Evolutionary conservation across 345 rosid genomes (phyloP), one percentile per base, ranked within the genome.

Genomic region (Eucalyptus polybractea): DNA sequence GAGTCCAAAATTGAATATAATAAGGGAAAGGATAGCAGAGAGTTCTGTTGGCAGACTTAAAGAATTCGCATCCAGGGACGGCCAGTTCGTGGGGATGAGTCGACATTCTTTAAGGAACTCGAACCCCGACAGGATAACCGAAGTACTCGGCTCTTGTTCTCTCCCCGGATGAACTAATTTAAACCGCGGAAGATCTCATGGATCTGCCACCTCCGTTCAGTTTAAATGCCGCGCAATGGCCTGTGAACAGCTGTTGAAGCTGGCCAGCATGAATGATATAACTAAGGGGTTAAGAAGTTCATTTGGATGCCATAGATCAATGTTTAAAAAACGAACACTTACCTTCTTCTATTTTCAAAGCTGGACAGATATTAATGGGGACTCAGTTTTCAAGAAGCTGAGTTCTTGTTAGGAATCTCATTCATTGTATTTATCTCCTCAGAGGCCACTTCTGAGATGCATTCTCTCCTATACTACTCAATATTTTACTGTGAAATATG

Each of bases 41-140:
- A 90, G 87, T 91, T 87, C 88, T 87, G 89, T 56, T 54, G 92
- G 91, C 90, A n/a, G 58, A 88, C 56, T 86, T 87, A 92, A 15
- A 88, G 87, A 53, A 72, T 3, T 60, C 8, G 6, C 44, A 58
- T 80, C 89, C 86, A 24, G 7, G 37, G 89, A 94, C 91, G 93
- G 92, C 94, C 87, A 89, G 89, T 90, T 93, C 95, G 93, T 95
- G 94, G 45, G 92, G 54, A 81, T 89, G 93, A 91, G 69, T 88
- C 89, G 88, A 85, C 40, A 87, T 89, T 88, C 87, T 87, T 69
- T 90, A 85, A 83, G 89, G 80, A 31, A 60, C 81, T 24, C 50
- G 49, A 83, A 72, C 67, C 65, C 92, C 60, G 92, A 92, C 95
- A 92, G 88, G 92, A 88, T 86, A 92, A 92, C 92, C 94, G 44